A percentile compares a stretch with the other conserved stretches of the same genome.
phyloP scores from a whole-genome alignment of 306 rosid genomes.

The Prunus fruticosa region DNA sequence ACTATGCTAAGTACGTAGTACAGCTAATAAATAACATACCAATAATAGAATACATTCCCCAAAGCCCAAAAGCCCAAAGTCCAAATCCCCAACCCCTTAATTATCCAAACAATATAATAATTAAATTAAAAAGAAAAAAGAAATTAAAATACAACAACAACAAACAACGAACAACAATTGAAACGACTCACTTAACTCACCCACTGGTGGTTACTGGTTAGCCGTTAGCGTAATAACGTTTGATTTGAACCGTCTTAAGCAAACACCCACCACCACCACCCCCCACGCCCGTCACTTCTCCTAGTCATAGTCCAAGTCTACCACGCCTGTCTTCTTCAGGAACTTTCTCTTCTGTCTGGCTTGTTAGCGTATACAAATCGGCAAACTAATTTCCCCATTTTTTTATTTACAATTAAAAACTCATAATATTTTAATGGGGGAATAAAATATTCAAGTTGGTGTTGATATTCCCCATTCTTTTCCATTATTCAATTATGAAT shows the following conservation, averaged over 20 bases:
- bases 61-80: no score
- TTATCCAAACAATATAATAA: no score
- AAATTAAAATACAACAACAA: not conserved
- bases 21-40: not conserved
- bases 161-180: not conserved
- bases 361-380: conserved; percentile 27
- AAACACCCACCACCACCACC: conserved; percentile 48
- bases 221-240: conserved; percentile 21
- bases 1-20: not conserved
- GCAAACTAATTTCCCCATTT: not conserved
- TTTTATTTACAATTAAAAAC: not conserved
- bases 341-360: conserved; percentile 34
- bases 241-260: conserved; percentile 62
- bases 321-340: not conserved
- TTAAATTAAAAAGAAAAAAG: not conserved
- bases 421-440: no score
- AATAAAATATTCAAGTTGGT: conserved; percentile 47
- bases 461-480: conserved; percentile 30
- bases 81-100: no score
- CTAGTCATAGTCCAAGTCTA: not conserved
- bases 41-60: no score
- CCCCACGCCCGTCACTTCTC: not conserved
- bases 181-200: conserved; percentile 26
- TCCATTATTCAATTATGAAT: conserved; percentile 10
- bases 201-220: conserved; percentile 73